These are phyloP conservation scores for Aspergillus indologenus DNA, from an alignment of 495 filamentous ascomycete genomes.

Conservation along the genomic window DNA sequence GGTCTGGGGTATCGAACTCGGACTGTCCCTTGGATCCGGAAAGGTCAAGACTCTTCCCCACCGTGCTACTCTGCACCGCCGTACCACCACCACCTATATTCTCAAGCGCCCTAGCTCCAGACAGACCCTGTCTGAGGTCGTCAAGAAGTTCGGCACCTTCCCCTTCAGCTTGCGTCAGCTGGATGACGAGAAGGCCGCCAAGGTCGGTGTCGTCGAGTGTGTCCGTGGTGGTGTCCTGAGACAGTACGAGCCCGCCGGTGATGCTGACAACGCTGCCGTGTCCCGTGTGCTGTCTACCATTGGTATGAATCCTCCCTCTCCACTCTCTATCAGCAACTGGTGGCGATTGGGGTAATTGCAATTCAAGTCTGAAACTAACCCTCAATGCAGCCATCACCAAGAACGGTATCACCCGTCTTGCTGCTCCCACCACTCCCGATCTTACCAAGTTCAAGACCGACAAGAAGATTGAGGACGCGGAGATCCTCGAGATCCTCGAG, in stretches of 20 bases:
- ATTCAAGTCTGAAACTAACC: conserved; percentile 13
- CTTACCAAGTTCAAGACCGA: conserved; percentile 80
- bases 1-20: conserved; percentile 96
- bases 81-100: conserved; percentile 83
- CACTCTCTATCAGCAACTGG: not conserved
- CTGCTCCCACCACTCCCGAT: conserved; percentile 68
- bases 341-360: conserved; percentile 9
- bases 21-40: conserved; percentile 82
- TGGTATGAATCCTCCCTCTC: conserved; percentile 56
- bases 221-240: conserved; percentile 85
- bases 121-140: conserved; percentile 84
- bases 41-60: conserved; percentile 90
- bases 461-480: conserved; percentile 96
- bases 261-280: conserved; percentile 80
- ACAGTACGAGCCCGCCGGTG: conserved; percentile 92
- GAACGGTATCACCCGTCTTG: conserved; percentile 85
- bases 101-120: conserved; percentile 91
- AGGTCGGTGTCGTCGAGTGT: conserved; percentile 94
- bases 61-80: conserved; percentile 85
- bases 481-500: conserved; percentile 89
- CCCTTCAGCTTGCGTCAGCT: conserved; percentile 97
- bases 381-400: conserved; percentile 82
- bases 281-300: conserved; percentile 84
- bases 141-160: conserved; percentile 95
- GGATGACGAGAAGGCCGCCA: conserved; percentile 92